Conservation (phyloP, 441 rosid species). For the Populus hybrid region DNA sequence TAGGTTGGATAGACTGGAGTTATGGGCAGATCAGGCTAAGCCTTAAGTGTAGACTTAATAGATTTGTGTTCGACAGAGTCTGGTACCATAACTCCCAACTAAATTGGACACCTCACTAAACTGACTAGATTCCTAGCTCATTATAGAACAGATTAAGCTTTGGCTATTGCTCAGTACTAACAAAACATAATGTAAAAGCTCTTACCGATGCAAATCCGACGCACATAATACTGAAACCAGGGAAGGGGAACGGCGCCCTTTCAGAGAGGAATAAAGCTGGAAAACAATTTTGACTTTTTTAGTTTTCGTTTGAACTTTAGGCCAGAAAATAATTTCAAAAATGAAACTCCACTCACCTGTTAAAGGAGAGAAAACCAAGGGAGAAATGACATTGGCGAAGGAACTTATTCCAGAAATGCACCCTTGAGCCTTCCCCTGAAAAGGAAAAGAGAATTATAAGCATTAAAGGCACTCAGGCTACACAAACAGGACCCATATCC, state of each 20-base stretch:
- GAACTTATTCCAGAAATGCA: slow-evolving; percentile 77
- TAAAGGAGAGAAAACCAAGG: slow-evolving; percentile 72
- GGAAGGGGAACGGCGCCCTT: slow-evolving; percentile 83
- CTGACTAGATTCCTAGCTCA: background rate
- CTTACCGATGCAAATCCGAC: slow-evolving; percentile 67
- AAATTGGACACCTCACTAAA: background rate
- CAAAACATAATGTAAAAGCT: background rate
- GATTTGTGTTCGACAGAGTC: background rate
- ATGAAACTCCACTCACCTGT: slow-evolving; percentile 48
- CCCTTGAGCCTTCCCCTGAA: slow-evolving; percentile 92
- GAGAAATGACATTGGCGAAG: slow-evolving; percentile 68
- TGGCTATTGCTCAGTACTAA: background rate
- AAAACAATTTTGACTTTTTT: slow-evolving; percentile 17
- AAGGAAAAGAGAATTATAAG: background rate
- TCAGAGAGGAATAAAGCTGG: too few relatives aligned
- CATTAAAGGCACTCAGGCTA: background rate
- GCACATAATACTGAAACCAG: slow-evolving; percentile 94
- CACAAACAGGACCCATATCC: too few relatives aligned
- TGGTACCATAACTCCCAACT: background rate
- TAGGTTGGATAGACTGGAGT: background rate
- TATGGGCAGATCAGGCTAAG: background rate
- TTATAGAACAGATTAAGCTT: background rate
- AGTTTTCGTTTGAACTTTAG: slow-evolving; percentile 8
- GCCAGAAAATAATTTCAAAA: background rate
- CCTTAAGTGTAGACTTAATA: background rate